Conservation (phyloP, 768 basidiomycete species). For the Rhizopogon sp. region DNA sequence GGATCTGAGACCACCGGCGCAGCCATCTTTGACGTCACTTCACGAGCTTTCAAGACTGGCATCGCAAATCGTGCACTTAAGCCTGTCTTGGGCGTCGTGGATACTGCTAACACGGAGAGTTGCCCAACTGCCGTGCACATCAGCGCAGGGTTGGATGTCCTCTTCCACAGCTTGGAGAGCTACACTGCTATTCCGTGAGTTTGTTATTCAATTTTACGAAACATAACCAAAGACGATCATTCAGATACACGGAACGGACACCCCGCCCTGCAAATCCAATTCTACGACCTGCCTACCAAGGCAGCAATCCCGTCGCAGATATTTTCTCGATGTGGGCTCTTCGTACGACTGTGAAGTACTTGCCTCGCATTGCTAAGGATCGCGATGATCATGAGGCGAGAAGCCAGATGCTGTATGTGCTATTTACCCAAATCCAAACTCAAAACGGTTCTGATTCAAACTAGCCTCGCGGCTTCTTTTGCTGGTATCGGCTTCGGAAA, state of each 20-base stretch:
- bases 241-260: constrained; percentile 82
- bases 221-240: constrained; percentile 3
- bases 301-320: constrained; percentile 91
- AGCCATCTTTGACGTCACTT: constrained; percentile 90
- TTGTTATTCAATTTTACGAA: background rate
- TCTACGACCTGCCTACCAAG: constrained; percentile 88
- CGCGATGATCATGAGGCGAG: constrained; percentile 77
- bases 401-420: constrained; percentile 80
- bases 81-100: constrained; percentile 81
- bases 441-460: background rate
- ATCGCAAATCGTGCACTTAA: constrained; percentile 91
- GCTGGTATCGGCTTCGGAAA: constrained; percentile 96
- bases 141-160: constrained; percentile 89
- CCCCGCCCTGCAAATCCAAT: constrained; percentile 91
- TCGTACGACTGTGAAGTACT: constrained; percentile 79
- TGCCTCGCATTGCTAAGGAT: constrained; percentile 83
- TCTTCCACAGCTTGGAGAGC: constrained; percentile 95
- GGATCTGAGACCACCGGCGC: constrained; percentile 95
- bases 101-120: constrained; percentile 85
- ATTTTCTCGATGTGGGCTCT: constrained; percentile 96
- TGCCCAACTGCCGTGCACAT: constrained; percentile 94
- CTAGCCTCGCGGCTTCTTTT: constrained; percentile 84
- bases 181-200: constrained; percentile 90
- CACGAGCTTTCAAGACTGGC: constrained; percentile 91
- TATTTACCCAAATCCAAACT: background rate